These are phyloP conservation scores for Blastobotrys aristatus DNA, from an alignment of 1,139 yeast species.

Conservation along the genomic window DNA sequence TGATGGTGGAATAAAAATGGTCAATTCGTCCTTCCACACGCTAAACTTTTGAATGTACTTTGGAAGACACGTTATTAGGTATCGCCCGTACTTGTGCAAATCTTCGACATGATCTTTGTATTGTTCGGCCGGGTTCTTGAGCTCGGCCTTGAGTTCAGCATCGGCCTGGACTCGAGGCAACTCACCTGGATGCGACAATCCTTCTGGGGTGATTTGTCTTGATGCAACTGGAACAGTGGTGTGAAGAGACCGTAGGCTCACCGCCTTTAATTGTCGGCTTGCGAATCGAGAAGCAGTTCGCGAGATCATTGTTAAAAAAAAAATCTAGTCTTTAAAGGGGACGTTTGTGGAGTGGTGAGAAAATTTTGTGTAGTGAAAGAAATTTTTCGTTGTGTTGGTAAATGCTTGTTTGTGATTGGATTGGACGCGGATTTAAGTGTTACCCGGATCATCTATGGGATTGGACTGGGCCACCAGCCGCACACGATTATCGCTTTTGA, in stretches of 20 bases:
- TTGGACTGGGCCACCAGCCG: too few relatives aligned
- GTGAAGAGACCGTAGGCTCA: neutral
- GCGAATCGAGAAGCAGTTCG: neutral
- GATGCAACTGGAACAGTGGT: neutral
- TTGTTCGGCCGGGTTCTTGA: slow-evolving; percentile 74
- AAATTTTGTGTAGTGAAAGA: neutral
- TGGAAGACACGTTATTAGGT: slow-evolving; percentile 73
- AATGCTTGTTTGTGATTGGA: slow-evolving; percentile 6
- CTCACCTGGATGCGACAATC: slow-evolving; percentile 28
- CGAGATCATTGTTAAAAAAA: neutral
- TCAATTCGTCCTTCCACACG: slow-evolving; percentile 88
- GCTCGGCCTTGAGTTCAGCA: slow-evolving; percentile 48
- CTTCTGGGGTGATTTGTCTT: slow-evolving; percentile 31
- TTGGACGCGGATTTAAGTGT: too few relatives aligned
- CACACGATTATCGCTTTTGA: too few relatives aligned
- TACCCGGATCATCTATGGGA: too few relatives aligned
- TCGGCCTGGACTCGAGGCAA: slow-evolving; percentile 32
- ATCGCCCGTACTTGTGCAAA: slow-evolving; percentile 77
- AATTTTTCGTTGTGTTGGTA: slow-evolving; percentile 1
- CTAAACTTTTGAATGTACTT: slow-evolving; percentile 78
- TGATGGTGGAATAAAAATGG: slow-evolving; percentile 68
- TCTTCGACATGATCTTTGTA: slow-evolving; percentile 66
- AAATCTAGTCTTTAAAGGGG: neutral
- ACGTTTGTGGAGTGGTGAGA: neutral
- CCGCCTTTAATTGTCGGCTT: slow-evolving; percentile 8